A percentile compares a stretch with the other conserved stretches of the same genome.
phyloP scores from a whole-genome alignment of 768 basidiomycete species.

The Exidia glandulosa region DNA sequence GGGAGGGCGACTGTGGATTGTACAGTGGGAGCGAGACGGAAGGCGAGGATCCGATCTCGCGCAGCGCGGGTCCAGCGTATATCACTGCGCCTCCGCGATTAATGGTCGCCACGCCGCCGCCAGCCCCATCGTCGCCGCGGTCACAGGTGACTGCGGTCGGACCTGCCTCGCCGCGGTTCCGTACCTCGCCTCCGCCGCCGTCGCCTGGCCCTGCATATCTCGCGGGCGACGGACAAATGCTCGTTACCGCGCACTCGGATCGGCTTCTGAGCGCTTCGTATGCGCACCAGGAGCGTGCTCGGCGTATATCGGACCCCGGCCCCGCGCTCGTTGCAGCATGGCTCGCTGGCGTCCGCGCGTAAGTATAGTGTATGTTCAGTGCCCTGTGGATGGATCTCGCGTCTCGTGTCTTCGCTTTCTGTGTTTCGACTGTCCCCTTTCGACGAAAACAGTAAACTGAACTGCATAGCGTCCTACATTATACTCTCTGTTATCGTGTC shows the following conservation, averaged over 20 bases:
- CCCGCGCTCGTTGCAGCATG: background rate
- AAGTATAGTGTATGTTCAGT: background rate
- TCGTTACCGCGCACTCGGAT: background rate
- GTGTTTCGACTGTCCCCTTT: too few species aligned
- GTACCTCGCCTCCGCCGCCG: too few species aligned
- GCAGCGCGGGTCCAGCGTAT: too few species aligned
- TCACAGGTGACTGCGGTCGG: background rate
- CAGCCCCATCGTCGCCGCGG: background rate
- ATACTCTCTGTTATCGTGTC: too few species aligned
- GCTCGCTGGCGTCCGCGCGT: background rate
- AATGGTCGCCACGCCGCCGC: background rate
- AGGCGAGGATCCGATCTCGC: background rate
- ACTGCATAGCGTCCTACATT: too few species aligned
- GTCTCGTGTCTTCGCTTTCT: too few species aligned
- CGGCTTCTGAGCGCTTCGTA: background rate
- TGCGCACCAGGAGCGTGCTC: background rate
- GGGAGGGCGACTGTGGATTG: background rate
- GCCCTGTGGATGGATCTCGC: too few species aligned
- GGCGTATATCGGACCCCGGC: background rate
- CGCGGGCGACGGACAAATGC: background rate
- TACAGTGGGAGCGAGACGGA: background rate
- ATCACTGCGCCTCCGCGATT: too few species aligned
- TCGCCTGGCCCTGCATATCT: background rate
- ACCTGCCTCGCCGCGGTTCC: too few species aligned
- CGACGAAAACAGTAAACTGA: too few species aligned